phyloP scores from a whole-genome alignment of 495 filamentous ascomycete genomes.

The Glutinoglossum americanum region DNA sequence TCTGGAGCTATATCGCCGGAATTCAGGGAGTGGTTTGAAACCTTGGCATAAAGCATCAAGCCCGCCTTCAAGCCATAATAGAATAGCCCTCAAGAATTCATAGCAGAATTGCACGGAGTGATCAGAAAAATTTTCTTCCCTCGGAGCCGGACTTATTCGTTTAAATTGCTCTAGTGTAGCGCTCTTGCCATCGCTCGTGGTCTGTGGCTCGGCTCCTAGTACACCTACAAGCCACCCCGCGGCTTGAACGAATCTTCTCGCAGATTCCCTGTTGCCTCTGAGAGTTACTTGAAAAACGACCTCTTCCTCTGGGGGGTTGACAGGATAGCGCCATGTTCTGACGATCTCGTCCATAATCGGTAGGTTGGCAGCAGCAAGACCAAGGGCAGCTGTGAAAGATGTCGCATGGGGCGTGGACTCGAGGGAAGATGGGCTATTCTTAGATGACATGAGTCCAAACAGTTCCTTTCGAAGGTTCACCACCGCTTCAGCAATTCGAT shows the following conservation, averaged over 20 bases:
- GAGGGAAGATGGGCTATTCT: constrained; percentile 13
- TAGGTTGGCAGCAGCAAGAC: constrained; percentile 26
- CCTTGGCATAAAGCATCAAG: constrained; percentile 28
- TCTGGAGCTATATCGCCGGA: constrained; percentile 18
- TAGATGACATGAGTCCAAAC: constrained; percentile 22
- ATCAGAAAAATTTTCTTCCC: constrained; percentile 23
- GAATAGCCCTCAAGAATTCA: constrained; percentile 42
- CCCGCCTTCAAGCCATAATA: constrained; percentile 40
- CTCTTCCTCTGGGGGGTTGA: constrained; percentile 30
- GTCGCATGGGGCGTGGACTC: constrained; percentile 18
- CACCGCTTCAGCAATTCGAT: constrained; percentile 31
- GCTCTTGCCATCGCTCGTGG: constrained; percentile 13
- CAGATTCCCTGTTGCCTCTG: constrained; percentile 32
- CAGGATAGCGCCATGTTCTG: constrained; percentile 34
- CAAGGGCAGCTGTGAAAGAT: constrained; percentile 27
- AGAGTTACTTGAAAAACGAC: constrained; percentile 33
- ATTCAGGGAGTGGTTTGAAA: constrained; percentile 24
- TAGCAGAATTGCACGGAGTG: constrained; percentile 30
- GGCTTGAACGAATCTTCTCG: constrained; percentile 49
- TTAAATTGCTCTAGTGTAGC: constrained; percentile 19
- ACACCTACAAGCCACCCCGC: constrained; percentile 35
- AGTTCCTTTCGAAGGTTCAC: constrained; percentile 35
- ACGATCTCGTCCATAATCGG: constrained; percentile 34
- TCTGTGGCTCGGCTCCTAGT: constrained; percentile 27
- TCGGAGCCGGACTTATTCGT: constrained; percentile 24